phyloP scores from a whole-genome alignment of 2,329 filamentous ascomycete species.

The Botryosphaeria dothidea region DNA sequence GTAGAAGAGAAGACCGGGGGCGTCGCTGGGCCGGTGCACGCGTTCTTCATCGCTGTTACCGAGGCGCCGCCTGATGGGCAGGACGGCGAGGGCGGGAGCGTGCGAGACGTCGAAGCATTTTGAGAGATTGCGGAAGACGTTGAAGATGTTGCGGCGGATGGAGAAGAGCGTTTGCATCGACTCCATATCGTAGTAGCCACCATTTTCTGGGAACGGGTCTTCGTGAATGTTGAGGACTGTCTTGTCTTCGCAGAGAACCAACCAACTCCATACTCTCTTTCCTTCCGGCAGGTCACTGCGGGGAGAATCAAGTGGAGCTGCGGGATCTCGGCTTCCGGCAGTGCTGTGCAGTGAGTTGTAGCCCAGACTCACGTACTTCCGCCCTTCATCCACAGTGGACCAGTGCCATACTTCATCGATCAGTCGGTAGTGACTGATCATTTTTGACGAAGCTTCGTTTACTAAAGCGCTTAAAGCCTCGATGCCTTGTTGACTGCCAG shows the following conservation, averaged over 20 bases:
- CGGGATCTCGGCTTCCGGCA: neutral
- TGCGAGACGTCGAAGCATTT: slow-evolving; percentile 48
- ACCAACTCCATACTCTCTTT: slow-evolving; percentile 68
- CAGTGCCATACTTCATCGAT: slow-evolving; percentile 75
- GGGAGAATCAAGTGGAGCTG: neutral
- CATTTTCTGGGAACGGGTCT: slow-evolving; percentile 47
- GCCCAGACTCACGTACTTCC: slow-evolving; percentile 69
- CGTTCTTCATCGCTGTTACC: slow-evolving; percentile 48
- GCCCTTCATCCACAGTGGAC: slow-evolving; percentile 69
- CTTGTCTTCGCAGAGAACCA: slow-evolving; percentile 66
- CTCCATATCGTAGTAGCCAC: slow-evolving; percentile 38
- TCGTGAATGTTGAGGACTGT: slow-evolving; percentile 73
- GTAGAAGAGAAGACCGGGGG: slow-evolving; percentile 63
- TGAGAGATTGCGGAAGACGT: slow-evolving; percentile 63
- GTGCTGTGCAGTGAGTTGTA: slow-evolving; percentile 64
- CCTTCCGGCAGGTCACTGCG: slow-evolving; percentile 47
- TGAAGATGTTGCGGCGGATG: slow-evolving; percentile 59
- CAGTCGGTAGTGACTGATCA: slow-evolving; percentile 57
- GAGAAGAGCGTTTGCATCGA: slow-evolving; percentile 51
- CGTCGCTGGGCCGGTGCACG: slow-evolving; percentile 52
- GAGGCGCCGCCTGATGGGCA: slow-evolving; percentile 48
- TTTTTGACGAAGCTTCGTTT: neutral
- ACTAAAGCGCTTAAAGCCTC: neutral
- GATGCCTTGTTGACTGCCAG: neutral
- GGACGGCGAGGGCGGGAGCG: slow-evolving; percentile 42